These are phyloP conservation scores for Penicillium lividum DNA, from an alignment of 495 filamentous ascomycete genomes.

Conservation along the genomic window DNA sequence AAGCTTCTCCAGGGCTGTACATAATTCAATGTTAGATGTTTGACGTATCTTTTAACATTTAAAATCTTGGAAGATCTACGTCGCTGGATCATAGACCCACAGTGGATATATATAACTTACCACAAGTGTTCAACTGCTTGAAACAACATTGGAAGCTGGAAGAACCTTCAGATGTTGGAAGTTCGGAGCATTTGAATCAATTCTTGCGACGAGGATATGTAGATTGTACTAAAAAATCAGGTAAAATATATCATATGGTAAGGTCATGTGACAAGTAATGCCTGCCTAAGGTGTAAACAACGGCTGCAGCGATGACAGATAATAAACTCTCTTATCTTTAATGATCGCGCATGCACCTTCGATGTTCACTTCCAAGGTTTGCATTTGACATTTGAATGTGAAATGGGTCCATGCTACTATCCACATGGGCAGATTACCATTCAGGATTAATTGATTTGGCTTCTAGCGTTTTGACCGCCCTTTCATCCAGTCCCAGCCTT, in stretches of 20 bases:
- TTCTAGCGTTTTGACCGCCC: not conserved
- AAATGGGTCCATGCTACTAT: not conserved
- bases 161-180: too few species aligned
- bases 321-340: slow-evolving; percentile 3
- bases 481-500: not conserved
- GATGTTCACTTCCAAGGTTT: not conserved
- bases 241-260: too few species aligned
- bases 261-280: not conserved
- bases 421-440: not conserved
- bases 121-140: too few species aligned
- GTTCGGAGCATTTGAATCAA: too few species aligned
- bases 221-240: too few species aligned
- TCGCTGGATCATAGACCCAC: too few species aligned
- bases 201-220: too few species aligned
- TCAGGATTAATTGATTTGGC: not conserved
- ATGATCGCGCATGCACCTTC: not conserved
- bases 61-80: too few species aligned
- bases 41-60: too few species aligned
- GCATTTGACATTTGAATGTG: not conserved
- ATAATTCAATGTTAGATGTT: too few species aligned
- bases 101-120: too few species aligned
- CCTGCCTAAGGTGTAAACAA: slow-evolving; percentile 4
- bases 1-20: too few species aligned
- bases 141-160: not conserved
- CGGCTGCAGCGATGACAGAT: slow-evolving; percentile 1